phyloP scores from a whole-genome alignment of 768 basidiomycete genomes.

The Mycena haematopus region DNA sequence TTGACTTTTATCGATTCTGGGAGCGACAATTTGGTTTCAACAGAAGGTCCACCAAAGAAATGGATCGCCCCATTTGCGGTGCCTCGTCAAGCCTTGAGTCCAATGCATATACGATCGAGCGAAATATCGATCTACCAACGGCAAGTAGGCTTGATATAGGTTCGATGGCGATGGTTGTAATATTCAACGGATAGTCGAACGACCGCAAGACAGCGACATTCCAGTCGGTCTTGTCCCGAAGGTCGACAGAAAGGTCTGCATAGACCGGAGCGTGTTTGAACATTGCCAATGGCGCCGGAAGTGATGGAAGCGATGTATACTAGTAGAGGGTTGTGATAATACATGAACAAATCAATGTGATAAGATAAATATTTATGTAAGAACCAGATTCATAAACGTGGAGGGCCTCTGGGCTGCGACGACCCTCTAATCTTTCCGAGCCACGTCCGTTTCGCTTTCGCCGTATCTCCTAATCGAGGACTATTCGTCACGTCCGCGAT shows the following conservation, averaged over 20 bases:
- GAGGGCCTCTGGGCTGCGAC: conserved; percentile 38
- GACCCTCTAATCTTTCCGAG: conserved; percentile 70
- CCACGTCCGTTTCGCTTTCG: conserved; percentile 70
- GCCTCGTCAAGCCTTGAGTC: conserved; percentile 46
- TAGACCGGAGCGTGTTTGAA: conserved; percentile 48
- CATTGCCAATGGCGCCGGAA: conserved; percentile 40
- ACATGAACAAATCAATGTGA: conserved; percentile 25
- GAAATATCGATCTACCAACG: conserved; percentile 47
- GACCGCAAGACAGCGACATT: conserved; percentile 54
- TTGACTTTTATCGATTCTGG: conserved; percentile 56
- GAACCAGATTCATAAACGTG: conserved; percentile 27
- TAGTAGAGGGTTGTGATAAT: not conserved
- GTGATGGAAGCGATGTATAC: not conserved
- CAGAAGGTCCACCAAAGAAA: conserved; percentile 72
- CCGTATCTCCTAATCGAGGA: conserved; percentile 48
- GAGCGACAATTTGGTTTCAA: conserved; percentile 56
- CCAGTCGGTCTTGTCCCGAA: conserved; percentile 66
- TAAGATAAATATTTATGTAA: not conserved
- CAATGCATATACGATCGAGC: not conserved
- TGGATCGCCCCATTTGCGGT: conserved; percentile 68
- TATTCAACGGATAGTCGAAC: conserved; percentile 56
- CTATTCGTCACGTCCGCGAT: conserved; percentile 73
- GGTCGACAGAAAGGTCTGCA: conserved; percentile 61
- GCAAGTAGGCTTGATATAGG: conserved; percentile 68
- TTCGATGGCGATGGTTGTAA: conserved; percentile 62